Base-by-base conservation (phyloP, 345 rosid genomes). In the Eucalyptus grandis region DNA sequence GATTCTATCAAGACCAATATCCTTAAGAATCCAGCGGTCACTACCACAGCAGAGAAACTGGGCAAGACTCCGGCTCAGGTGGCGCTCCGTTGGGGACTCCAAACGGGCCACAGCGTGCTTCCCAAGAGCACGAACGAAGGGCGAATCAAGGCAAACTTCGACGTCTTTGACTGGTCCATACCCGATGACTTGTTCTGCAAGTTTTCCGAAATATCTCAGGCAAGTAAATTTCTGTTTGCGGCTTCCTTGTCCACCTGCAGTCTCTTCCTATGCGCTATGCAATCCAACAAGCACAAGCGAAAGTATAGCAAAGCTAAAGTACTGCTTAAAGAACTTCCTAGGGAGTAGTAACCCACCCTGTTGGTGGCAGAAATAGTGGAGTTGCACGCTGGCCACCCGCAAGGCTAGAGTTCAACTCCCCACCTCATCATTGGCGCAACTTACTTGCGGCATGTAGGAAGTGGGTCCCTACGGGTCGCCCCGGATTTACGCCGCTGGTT, bases 1-100 rank as follows among this genome's bases (percentile, higher is more conserved):
- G 88, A 92, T 15, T 94, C 94, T 94, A 91, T 96, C 49, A 95
- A 93, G 91, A 93, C 94, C 56, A 94, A 96, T 49, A 96, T 96
- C 54, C 94, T 97, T 50, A 94, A 93, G 93, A 91, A 93, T 88
- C 98, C 96, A 1, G 82, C 92, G 44, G 83, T 96, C 6, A 91
- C 46, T 19, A 46, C n/a, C 87, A 95, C 94, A 87, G 99, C 98
- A 14, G 95, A 93, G 92, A 93, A 96, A 90, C 92, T 96, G 49
- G 93, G 97, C 80, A 97, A 95, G 93, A 95, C 96, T 87, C 95
- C 97, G 87, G 98, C 99, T 15, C 99, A 97, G 91, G 97, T 97
- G 87, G 96, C 96, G 26, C 90, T 96, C 19, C 96, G 97, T 43
- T 97, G 99, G 98, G 98, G 99, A 31, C 91, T 97, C 86, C 97